A percentile compares a stretch with the other conserved stretches of the same genome.
Evolutionary conservation across 2,329 filamentous ascomycete genomes (phyloP).

Genomic region (Talaromyces sp.): DNA sequence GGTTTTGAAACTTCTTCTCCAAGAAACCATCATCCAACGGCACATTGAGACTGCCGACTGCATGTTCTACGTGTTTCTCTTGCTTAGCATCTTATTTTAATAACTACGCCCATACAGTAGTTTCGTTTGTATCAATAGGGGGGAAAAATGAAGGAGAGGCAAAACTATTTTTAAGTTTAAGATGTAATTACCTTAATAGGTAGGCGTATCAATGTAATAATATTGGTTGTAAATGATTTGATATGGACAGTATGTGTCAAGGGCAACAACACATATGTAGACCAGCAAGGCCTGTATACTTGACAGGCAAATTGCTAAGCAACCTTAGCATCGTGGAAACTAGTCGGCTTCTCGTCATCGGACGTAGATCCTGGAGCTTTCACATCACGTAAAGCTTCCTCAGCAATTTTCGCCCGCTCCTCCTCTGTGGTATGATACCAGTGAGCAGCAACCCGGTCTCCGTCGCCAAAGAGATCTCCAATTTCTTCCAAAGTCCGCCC

Average conservation of each 20-base stretch:
- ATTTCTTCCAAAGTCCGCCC: conserved; percentile 32
- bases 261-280: no score
- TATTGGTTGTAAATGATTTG: no score
- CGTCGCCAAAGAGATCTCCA: conserved; percentile 30
- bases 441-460: neutral
- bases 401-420: neutral
- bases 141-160: no score
- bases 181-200: no score
- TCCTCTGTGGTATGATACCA: neutral
- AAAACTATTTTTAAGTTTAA: no score
- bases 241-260: no score
- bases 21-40: conserved; percentile 45
- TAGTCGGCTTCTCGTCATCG: neutral
- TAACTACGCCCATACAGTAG: no score
- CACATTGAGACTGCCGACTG: conserved; percentile 46
- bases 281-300: no score
- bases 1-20: conserved; percentile 47
- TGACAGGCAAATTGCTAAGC: neutral
- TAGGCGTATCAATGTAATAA: no score
- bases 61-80: conserved; percentile 45
- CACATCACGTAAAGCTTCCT: neutral
- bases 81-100: no score
- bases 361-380: neutral
- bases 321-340: neutral
- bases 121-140: no score